Percentiles rank a stretch among this genome's conserved stretches.
Evolutionary conservation across 2,329 filamentous ascomycete species (phyloP).

Genomic region (Pseudocercospora vitis): DNA sequence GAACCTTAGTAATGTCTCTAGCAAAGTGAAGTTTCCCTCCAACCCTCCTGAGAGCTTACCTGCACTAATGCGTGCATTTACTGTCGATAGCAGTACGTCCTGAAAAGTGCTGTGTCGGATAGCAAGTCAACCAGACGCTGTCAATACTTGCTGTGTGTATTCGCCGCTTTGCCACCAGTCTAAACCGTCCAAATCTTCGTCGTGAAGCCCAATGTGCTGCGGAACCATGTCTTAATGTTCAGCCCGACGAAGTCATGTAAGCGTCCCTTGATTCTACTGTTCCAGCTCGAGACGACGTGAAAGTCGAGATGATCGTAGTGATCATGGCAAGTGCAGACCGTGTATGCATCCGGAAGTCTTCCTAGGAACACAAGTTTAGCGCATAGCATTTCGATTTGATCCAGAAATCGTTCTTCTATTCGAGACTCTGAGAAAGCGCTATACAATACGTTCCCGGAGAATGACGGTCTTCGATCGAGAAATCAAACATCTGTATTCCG

Average conservation of each 20-base stretch:
- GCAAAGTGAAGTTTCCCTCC: slow-evolving; percentile 48
- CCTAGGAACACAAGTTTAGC: slow-evolving; percentile 51
- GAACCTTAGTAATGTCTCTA: slow-evolving; percentile 53
- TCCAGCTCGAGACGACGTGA: slow-evolving; percentile 46
- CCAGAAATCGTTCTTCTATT: too few relatives aligned
- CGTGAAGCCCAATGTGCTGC: slow-evolving; percentile 41
- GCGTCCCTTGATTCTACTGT: slow-evolving; percentile 39
- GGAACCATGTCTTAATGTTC: slow-evolving; percentile 43
- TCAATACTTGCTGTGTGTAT: slow-evolving; percentile 38
- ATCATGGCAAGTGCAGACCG: slow-evolving; percentile 56
- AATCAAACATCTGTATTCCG: too few relatives aligned
- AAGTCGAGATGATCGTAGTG: slow-evolving; percentile 58
- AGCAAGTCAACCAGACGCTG: slow-evolving; percentile 48
- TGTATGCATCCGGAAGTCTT: slow-evolving; percentile 55
- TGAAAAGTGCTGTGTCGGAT: slow-evolving; percentile 51
- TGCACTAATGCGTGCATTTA: slow-evolving; percentile 50
- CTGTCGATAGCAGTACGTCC: slow-evolving; percentile 44
- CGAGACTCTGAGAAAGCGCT: too few relatives aligned
- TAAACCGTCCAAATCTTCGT: slow-evolving; percentile 46
- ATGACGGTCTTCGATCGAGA: too few relatives aligned
- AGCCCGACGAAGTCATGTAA: slow-evolving; percentile 48
- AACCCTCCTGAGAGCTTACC: slow-evolving; percentile 44
- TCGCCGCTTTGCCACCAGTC: slow-evolving; percentile 54
- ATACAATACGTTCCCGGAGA: too few relatives aligned
- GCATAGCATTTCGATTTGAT: slow-evolving; percentile 56